Base-by-base conservation (phyloP, 129 eudicot genomes). In the Helianthus tuberosus region DNA sequence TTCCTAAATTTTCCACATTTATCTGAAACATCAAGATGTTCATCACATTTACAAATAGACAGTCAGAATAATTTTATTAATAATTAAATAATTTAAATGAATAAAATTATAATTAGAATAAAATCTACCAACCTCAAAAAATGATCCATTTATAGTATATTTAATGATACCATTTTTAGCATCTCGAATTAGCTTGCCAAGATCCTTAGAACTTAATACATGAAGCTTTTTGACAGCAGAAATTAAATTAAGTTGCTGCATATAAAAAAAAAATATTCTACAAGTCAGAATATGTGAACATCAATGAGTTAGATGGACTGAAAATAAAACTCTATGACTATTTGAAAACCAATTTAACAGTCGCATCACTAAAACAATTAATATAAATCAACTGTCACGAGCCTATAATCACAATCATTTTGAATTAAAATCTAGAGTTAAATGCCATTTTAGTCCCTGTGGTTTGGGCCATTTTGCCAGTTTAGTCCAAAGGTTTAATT, bases 221-320 rank as follows among this genome's bases (percentile, higher is more conserved):
- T 87, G 94, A 60, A 87, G 80, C 77, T 78, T 85, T 54, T 82
- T 74, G 39, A 89, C 98, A 35, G 85, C 87, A 69, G 85, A 85
- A 75, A 84, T 68, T 46, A 89, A 73, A 77, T 89, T 89, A 64
- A 75, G 67, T 48, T 49, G 87, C 98, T 92, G 76, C 77, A 79
- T n/a, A 43, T 15, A 20, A 20, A 20, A n/a, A 25, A 54, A 78
- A 32, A 59, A 36, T 52, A 79, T 13, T 48, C 51, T 47, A 77
- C 12, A 49, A 47, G 20, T 43, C 47, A 64, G 47, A 64, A 51
- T 23, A 51, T 50, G 79, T 38, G 59, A 59, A 38, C 76, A 41
- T 55, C 17, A 23, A 11, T 32, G 36, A 32, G 36, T 32, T 32
- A 32, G 36, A 32, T 32, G 36, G 36, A 32, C 36, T 32, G 4